Evolutionary conservation across 345 rosid species (phyloP).

Genomic region (Moricandia moricandioides): DNA sequence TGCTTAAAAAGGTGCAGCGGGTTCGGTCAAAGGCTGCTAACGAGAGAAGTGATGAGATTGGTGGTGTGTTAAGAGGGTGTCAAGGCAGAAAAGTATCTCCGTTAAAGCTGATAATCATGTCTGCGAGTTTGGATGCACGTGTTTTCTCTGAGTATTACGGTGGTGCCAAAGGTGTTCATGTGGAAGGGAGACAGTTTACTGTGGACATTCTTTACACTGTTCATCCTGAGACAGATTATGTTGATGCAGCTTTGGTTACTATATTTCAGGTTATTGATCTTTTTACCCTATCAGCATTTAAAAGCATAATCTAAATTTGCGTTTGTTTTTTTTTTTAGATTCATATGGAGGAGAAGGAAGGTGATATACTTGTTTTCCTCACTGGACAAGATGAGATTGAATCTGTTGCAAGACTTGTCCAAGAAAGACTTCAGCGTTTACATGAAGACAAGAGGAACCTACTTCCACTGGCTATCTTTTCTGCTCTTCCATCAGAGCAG

Average conservation of each 20-base stretch:
- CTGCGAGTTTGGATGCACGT: constrained; percentile 96
- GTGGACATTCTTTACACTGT: constrained; percentile 74
- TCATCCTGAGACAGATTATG: constrained; percentile 70
- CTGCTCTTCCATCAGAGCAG: constrained; percentile 91
- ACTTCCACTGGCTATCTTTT: constrained; percentile 59
- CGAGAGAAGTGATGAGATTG: constrained; percentile 23
- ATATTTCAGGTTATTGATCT: constrained; percentile 71
- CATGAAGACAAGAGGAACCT: constrained; percentile 63
- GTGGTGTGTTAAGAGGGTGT: constrained; percentile 45
- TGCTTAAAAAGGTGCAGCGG: constrained; percentile 71
- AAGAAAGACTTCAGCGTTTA: constrained; percentile 56
- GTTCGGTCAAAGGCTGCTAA: constrained; percentile 50
- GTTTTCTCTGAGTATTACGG: constrained; percentile 77
- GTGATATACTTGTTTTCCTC: constrained; percentile 89
- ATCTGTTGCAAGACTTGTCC: constrained; percentile 67
- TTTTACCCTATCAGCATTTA: constrained; percentile 3
- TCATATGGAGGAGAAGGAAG: constrained; percentile 72
- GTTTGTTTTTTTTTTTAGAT: constrained; percentile 42
- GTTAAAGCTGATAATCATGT: constrained; percentile 83
- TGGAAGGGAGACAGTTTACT: constrained; percentile 82
- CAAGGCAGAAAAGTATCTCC: constrained; percentile 53
- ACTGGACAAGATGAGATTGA: constrained; percentile 99
- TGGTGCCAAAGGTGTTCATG: constrained; percentile 82
- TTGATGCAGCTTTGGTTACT: constrained; percentile 74
- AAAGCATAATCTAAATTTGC: neutral